Base-by-base conservation (phyloP, 768 basidiomycete species). In the Trametopsis cervina region DNA sequence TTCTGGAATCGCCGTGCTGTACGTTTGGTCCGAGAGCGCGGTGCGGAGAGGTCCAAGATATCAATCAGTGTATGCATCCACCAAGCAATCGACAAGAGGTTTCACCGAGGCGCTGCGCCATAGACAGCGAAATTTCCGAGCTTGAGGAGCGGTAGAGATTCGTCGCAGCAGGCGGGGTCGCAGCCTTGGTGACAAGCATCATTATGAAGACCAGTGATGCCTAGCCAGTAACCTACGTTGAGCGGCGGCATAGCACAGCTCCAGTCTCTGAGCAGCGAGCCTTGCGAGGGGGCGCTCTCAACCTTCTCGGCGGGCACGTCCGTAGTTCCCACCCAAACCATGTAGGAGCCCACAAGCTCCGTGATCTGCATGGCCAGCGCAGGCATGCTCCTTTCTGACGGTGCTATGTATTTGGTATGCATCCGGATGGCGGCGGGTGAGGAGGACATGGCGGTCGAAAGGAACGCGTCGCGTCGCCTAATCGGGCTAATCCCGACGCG, bases 101-200 rank as follows among this genome's bases (percentile, higher is more conserved):
- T 73, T 69, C 69, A 90, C 89, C 86, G 61, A 91, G 72, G 61
- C 89, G 79, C 65, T 81, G 81, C 40, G 85, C 83, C 82, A 92
- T 88, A 49, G 82, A 68, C 54, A 80, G 65, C 42, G 86, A 79
- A 18, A 75, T 68, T 63, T 88, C 86, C 42, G 78, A 76, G 49
- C 67, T 69, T 24, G 76, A 68, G 22, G 79, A 71, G 51, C 83
- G 76, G 66, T 83, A 83, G 54, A 90, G 65, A 51, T 76, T 69
- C 26, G 85, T 85, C 37, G 76, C 81, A 33, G 80, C 68, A 29
- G 69, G 65, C 13, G 67, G 60, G 25, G 58, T 52, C 45, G 47
- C 27, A 18, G 26, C 38, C 51, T 54, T 46, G 46, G 44, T 49
- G 42, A 39, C 48, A 45, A 36, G 23, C 42, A 15, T 36, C 35